Evolutionary conservation across 371 early-diverging fungal species (phyloP).

Genomic region (Mortierella sp.): DNA sequence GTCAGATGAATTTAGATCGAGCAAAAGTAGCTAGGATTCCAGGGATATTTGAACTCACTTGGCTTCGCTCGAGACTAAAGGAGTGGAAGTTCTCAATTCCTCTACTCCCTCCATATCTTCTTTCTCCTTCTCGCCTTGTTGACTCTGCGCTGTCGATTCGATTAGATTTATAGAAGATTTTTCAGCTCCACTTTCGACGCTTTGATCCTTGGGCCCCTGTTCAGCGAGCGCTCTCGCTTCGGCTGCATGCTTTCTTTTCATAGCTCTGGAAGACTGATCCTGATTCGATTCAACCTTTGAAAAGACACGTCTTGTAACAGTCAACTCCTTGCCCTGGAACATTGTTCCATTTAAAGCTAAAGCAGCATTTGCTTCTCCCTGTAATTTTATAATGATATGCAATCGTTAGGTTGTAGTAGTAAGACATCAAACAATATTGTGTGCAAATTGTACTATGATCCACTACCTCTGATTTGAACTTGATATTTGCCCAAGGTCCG

Average conservation of each 20-base stretch:
- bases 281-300: slow-evolving; percentile 4
- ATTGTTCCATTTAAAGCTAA: slow-evolving; percentile 37
- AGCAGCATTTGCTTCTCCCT: slow-evolving; percentile 40
- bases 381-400: not conserved
- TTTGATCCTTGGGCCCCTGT: not conserved
- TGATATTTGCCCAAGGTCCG: slow-evolving; percentile 36
- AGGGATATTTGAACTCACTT: not conserved
- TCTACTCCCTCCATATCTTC: not conserved
- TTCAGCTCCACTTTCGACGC: not conserved
- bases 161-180: not conserved
- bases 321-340: slow-evolving; percentile 33
- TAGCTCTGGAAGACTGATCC: not conserved
- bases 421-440: not conserved
- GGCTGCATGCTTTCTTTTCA: not conserved
- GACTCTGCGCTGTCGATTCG: not conserved
- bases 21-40: not conserved
- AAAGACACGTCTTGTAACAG: slow-evolving; percentile 29
- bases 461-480: slow-evolving; percentile 36
- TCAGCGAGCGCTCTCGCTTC: not conserved
- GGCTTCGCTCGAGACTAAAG: not conserved
- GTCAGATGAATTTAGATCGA: not conserved
- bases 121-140: not conserved
- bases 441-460: not conserved
- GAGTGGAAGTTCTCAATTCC: not conserved
- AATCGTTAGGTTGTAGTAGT: not conserved